These are phyloP conservation scores for Glycine tomentella DNA, from an alignment of 306 rosid species.

Conservation along the genomic window DNA sequence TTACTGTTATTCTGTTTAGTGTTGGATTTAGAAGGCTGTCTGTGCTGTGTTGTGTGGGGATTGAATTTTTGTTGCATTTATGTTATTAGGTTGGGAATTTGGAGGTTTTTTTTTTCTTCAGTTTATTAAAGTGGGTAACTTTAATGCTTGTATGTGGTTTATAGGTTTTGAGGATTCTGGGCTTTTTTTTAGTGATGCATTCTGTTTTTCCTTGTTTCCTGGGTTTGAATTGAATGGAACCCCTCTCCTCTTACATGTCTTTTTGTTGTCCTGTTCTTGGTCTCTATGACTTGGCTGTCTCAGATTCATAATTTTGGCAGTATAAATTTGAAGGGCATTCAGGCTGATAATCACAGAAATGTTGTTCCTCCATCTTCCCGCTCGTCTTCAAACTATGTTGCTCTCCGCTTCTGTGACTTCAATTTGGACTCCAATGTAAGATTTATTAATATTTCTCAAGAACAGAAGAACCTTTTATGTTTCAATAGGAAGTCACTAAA, in stretches of 20 bases:
- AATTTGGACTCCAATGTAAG: constrained; percentile 66
- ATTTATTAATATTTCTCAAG: not conserved
- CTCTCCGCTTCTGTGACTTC: constrained; percentile 77
- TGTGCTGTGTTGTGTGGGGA: constrained; percentile 3
- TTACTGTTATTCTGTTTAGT: constrained; percentile 14
- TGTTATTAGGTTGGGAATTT: constrained; percentile 23
- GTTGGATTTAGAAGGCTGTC: constrained; percentile 32
- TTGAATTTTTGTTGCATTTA: constrained; percentile 26
- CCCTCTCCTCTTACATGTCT: constrained; percentile 38
- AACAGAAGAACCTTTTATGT: constrained; percentile 1
- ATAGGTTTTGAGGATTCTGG: constrained; percentile 15
- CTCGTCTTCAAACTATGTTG: constrained; percentile 81
- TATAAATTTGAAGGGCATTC: constrained; percentile 93
- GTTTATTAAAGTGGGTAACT: constrained; percentile 12
- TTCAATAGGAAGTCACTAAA: constrained; percentile 38
- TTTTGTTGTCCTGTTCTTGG: constrained; percentile 49
- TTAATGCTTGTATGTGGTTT: not conserved
- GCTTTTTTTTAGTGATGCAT: constrained; percentile 16
- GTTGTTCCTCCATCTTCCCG: constrained; percentile 90
- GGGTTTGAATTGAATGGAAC: constrained; percentile 14
- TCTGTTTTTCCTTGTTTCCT: constrained; percentile 34
- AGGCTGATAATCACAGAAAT: constrained; percentile 78
- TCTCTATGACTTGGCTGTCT: constrained; percentile 68
- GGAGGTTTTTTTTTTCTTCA: not conserved
- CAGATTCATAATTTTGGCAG: constrained; percentile 92